phyloP scores from a whole-genome alignment of 805 yeast species.

The Yamadazyma tumulicola region DNA sequence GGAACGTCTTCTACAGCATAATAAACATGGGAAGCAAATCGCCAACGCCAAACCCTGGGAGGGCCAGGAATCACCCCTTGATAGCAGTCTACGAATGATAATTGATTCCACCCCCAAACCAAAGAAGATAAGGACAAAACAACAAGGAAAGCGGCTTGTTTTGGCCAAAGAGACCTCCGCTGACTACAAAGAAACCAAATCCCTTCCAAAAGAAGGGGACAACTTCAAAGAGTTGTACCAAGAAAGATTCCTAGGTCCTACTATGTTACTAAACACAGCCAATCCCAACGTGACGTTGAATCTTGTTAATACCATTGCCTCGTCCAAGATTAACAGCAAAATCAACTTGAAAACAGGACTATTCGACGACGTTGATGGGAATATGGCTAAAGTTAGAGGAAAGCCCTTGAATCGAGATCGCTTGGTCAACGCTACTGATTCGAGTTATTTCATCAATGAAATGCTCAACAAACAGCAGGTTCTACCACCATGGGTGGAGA shows the following conservation, averaged over 20 bases:
- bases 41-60: conserved; percentile 29
- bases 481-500: conserved; percentile 88
- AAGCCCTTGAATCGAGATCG: conserved; percentile 50
- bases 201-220: conserved; percentile 23
- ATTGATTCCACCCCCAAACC: conserved; percentile 26
- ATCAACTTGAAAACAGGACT: conserved; percentile 65
- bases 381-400: conserved; percentile 51
- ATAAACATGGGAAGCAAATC: conserved; percentile 28
- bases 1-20: conserved; percentile 24
- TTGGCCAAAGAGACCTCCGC: conserved; percentile 63
- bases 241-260: conserved; percentile 61
- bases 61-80: conserved; percentile 25
- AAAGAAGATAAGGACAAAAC: conserved; percentile 8
- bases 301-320: conserved; percentile 65
- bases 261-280: conserved; percentile 41
- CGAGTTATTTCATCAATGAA: conserved; percentile 70
- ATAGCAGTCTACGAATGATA: conserved; percentile 30
- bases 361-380: conserved; percentile 57
- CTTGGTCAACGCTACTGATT: conserved; percentile 61
- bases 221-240: conserved; percentile 58
- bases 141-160: conserved; percentile 32
- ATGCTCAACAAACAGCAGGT: conserved; percentile 74
- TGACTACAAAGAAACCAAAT: conserved; percentile 49
- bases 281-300: conserved; percentile 45
- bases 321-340: conserved; percentile 64